phyloP scores from a whole-genome alignment of 2,329 filamentous ascomycete genomes.

The Fusarium devonianum region DNA sequence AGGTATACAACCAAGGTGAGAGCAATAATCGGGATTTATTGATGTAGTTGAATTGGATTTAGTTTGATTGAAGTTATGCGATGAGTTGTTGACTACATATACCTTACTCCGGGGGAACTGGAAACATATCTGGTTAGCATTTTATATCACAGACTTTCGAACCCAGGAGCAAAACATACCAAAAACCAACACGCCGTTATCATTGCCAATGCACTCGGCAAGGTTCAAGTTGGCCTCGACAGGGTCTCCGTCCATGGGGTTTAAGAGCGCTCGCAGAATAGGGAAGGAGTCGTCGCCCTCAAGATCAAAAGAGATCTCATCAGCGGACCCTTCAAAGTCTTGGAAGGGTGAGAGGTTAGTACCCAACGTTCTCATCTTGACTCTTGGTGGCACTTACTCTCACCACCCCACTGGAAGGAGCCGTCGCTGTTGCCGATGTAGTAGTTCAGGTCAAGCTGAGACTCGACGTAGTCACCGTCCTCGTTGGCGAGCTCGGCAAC shows the following conservation, averaged over 20 bases:
- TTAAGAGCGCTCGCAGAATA: constrained; percentile 60
- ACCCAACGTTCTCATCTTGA: no score
- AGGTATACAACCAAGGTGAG: no score
- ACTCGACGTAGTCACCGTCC: constrained; percentile 53
- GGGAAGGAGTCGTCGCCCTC: constrained; percentile 60
- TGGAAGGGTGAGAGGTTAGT: background rate
- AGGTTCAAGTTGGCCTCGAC: constrained; percentile 60
- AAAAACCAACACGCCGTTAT: constrained; percentile 50
- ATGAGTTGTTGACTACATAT: no score
- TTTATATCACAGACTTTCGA: background rate
- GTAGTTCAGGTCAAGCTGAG: constrained; percentile 58
- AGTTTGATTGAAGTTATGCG: no score
- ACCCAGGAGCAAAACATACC: constrained; percentile 11
- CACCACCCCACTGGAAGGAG: constrained; percentile 54
- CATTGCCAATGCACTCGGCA: constrained; percentile 61
- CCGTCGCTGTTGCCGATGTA: constrained; percentile 61
- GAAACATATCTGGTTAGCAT: background rate
- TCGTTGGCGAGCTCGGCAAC: constrained; percentile 49
- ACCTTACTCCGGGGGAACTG: background rate
- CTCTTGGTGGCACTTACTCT: constrained; percentile 26
- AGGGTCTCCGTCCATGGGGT: constrained; percentile 51
- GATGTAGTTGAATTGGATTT: no score
- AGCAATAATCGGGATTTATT: no score
- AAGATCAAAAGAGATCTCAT: constrained; percentile 55
- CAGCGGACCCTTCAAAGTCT: constrained; percentile 56